Evolutionary conservation across 495 filamentous ascomycete genomes (phyloP).

Genomic region (Haplographium delicatum): DNA sequence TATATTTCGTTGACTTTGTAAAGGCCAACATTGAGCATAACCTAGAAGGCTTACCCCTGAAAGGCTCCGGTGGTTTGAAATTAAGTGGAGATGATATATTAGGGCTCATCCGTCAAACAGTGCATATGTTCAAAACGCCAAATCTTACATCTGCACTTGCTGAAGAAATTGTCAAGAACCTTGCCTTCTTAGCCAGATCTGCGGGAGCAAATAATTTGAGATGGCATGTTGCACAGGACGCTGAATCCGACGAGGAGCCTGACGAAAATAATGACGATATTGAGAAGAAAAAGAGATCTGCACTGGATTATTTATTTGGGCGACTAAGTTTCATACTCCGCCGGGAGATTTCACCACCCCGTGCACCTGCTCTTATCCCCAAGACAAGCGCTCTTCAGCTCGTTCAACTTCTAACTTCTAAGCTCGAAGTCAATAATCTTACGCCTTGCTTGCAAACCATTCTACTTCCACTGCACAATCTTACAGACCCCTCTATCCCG

Average conservation of each 20-base stretch:
- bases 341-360: conserved; percentile 62
- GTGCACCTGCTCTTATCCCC: conserved; percentile 53
- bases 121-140: conserved; percentile 61
- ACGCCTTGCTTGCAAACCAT: conserved; percentile 55
- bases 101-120: conserved; percentile 55
- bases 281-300: conserved; percentile 32
- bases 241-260: conserved; percentile 38
- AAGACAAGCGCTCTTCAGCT: conserved; percentile 75
- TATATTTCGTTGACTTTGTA: conserved; percentile 74
- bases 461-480: conserved; percentile 73
- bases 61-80: conserved; percentile 63
- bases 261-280: conserved; percentile 33
- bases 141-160: conserved; percentile 63
- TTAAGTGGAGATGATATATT: conserved; percentile 61
- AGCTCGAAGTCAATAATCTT: conserved; percentile 52
- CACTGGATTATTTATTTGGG: conserved; percentile 67
- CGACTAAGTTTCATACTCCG: conserved; percentile 73
- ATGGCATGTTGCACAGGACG: conserved; percentile 41
- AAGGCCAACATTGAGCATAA: conserved; percentile 48
- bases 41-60: conserved; percentile 53
- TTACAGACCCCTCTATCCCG: conserved; percentile 74
- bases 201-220: conserved; percentile 58
- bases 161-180: conserved; percentile 66
- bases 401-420: conserved; percentile 54
- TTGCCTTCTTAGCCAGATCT: conserved; percentile 68